These are phyloP conservation scores for Rosa chinensis DNA, from an alignment of 306 rosid species.

Conservation along the genomic window DNA sequence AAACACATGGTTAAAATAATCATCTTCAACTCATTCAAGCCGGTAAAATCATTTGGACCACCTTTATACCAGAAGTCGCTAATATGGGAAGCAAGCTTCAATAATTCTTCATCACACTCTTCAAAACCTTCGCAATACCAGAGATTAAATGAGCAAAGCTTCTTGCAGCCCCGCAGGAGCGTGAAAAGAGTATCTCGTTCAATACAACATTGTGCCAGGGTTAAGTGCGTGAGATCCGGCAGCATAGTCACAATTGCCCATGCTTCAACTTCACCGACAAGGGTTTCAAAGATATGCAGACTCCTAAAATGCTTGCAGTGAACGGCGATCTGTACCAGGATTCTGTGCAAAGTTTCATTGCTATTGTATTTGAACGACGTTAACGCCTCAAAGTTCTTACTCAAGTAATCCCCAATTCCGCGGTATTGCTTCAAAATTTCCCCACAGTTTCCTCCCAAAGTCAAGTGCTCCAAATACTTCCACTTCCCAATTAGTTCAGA, in stretches of 20 bases:
- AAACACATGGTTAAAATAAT: neutral
- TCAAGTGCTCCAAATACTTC: neutral
- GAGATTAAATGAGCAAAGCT: neutral
- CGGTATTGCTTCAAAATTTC: neutral
- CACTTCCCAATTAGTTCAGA: neutral
- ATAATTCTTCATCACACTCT: neutral
- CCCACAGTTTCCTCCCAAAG: neutral
- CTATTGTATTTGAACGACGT: neutral
- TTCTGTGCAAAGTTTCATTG: neutral
- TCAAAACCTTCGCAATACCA: neutral
- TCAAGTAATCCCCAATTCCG: neutral
- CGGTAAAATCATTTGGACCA: neutral
- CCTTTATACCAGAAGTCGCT: neutral
- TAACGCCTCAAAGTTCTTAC: neutral
- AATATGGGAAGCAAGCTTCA: neutral
- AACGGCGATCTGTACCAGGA: neutral
- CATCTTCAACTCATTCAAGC: neutral
- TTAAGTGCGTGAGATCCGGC: neutral
- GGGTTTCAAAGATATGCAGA: neutral
- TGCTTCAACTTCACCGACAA: neutral
- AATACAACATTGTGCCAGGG: neutral
- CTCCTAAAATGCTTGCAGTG: neutral
- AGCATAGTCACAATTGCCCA: neutral
- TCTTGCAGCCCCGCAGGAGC: neutral
- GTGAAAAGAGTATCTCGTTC: neutral